Percentiles rank a stretch among this genome's conserved stretches.
These are phyloP conservation scores for Ophiostoma pallidulum DNA, from an alignment of 2,329 filamentous ascomycete species.

Conservation along the genomic window DNA sequence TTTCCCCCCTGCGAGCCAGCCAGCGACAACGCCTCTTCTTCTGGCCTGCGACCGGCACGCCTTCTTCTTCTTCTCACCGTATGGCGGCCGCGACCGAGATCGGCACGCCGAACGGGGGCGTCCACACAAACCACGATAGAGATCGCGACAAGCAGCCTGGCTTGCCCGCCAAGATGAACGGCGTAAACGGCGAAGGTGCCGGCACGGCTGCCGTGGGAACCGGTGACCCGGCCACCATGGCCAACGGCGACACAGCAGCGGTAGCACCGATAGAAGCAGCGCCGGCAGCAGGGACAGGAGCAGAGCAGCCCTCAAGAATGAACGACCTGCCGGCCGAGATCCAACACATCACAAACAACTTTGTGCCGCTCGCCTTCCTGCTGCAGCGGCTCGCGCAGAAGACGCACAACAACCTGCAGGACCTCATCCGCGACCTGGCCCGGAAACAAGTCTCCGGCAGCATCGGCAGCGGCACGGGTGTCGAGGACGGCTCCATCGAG, in stretches of 20 bases:
- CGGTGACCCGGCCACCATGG: not conserved
- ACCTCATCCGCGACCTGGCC: slow-evolving; percentile 60
- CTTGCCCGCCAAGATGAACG: slow-evolving; percentile 3
- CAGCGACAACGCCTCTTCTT: no score
- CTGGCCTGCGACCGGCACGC: no score
- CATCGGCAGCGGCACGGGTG: slow-evolving; percentile 44
- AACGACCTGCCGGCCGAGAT: slow-evolving; percentile 54
- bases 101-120: slow-evolving; percentile 41
- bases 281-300: not conserved
- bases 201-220: no score
- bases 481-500: slow-evolving; percentile 51
- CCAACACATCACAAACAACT: slow-evolving; percentile 63
- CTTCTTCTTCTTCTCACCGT: not conserved
- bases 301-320: slow-evolving; percentile 26
- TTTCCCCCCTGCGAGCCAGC: no score
- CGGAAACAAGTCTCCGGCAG: slow-evolving; percentile 52
- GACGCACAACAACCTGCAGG: slow-evolving; percentile 68
- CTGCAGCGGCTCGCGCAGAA: slow-evolving; percentile 73
- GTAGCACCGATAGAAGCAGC: slow-evolving; percentile 7
- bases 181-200: not conserved
- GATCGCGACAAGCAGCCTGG: slow-evolving; percentile 24
- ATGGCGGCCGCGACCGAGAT: slow-evolving; percentile 21
- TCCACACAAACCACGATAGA: slow-evolving; percentile 47
- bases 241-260: not conserved
- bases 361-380: slow-evolving; percentile 65